These are phyloP conservation scores for Ceratocystis papillata DNA, from an alignment of 2,329 filamentous ascomycete species.

Conservation along the genomic window DNA sequence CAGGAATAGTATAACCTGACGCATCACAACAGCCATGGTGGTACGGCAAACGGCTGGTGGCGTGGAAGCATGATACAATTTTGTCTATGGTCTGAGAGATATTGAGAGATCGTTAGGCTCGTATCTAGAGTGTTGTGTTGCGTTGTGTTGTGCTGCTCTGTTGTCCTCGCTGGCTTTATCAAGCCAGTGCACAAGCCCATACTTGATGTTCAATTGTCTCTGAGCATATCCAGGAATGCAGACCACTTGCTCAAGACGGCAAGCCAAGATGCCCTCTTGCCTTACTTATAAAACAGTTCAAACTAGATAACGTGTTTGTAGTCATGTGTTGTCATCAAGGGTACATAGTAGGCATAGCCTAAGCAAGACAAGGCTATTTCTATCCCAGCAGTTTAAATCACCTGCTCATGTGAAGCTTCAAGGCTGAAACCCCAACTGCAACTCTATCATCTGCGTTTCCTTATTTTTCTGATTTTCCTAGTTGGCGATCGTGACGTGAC, in stretches of 20 bases:
- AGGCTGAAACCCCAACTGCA: neutral
- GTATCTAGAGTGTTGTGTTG: no score
- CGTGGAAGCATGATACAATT: neutral
- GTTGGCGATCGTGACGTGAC: constrained; percentile 6
- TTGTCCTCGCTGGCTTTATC: no score
- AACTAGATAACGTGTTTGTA: no score
- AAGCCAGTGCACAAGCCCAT: no score
- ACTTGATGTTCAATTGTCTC: no score
- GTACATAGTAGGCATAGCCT: neutral
- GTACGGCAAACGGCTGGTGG: neutral
- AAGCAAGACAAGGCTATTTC: neutral
- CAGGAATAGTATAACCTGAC: neutral
- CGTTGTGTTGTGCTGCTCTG: no score
- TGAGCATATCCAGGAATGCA: no score
- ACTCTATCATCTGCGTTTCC: neutral
- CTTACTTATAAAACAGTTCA: no score
- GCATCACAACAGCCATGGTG: neutral
- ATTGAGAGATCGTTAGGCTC: neutral
- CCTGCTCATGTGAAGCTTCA: neutral
- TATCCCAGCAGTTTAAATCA: neutral
- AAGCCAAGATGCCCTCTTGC: no score
- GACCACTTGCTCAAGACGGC: no score
- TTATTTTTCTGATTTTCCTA: neutral
- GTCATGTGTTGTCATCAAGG: neutral
- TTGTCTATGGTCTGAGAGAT: neutral